These are phyloP conservation scores for Coemansia sp. DNA, from an alignment of 192 early-diverging fungal species.

Conservation along the genomic window DNA sequence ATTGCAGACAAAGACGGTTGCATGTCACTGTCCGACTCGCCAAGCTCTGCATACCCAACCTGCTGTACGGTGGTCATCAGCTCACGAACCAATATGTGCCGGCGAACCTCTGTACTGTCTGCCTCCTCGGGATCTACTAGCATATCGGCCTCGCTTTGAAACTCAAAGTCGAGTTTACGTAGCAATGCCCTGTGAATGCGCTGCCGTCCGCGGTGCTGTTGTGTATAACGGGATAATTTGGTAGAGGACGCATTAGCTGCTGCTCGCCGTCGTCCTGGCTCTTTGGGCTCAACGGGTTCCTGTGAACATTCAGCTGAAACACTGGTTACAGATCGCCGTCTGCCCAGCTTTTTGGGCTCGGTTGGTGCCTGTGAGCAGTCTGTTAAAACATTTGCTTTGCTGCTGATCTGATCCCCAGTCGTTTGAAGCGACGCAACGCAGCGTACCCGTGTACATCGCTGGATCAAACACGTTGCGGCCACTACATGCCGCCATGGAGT, in stretches of 20 bases:
- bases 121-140: neutral
- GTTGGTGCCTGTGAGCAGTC: neutral
- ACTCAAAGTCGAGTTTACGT: constrained; percentile 13
- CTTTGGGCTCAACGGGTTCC: neutral
- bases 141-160: neutral
- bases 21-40: too few relatives aligned
- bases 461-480: neutral
- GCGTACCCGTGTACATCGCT: neutral
- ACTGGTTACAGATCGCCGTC: neutral
- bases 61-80: constrained; percentile 17
- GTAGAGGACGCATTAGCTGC: neutral
- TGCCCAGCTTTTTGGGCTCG: neutral
- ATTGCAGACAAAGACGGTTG: constrained; percentile 4
- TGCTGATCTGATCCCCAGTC: neutral
- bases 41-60: neutral
- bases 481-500: neutral
- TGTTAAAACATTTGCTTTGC: neutral
- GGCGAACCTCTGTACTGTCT: neutral
- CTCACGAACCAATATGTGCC: constrained; percentile 39
- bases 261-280: neutral
- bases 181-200: constrained; percentile 10
- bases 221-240: neutral
- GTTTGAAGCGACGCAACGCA: neutral
- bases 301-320: neutral
- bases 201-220: constrained; percentile 3